These are phyloP conservation scores for Boletus tomentosulus DNA, from an alignment of 768 basidiomycete species.

Conservation along the genomic window DNA sequence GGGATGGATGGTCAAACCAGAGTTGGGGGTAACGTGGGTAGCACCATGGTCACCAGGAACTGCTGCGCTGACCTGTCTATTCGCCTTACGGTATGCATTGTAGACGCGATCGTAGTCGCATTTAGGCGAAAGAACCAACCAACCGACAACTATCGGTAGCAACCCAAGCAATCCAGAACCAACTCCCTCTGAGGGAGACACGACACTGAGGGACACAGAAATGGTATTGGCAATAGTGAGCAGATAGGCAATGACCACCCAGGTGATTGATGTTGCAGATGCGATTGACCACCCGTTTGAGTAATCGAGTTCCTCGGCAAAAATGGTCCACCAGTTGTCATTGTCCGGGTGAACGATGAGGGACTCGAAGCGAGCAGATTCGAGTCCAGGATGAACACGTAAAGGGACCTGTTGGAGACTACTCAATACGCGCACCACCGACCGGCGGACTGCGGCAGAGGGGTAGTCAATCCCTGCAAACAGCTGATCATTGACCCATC, in stretches of 20 bases:
- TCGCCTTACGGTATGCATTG: conserved; percentile 14
- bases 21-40: too few species aligned
- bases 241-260: conserved; percentile 42
- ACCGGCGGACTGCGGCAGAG: neutral
- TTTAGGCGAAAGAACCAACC: conserved; percentile 39
- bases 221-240: conserved; percentile 11
- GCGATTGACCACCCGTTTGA: conserved; percentile 39
- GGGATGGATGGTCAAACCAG: conserved; percentile 14
- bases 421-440: conserved; percentile 31
- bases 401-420: conserved; percentile 33
- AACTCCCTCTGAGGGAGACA: too few species aligned
- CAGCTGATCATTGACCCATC: conserved; percentile 14
- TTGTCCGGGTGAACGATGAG: conserved; percentile 41
- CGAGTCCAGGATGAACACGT: conserved; percentile 24
- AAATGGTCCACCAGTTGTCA: conserved; percentile 40
- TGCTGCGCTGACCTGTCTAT: too few species aligned
- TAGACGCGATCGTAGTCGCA: conserved; percentile 33
- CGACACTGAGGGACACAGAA: too few species aligned
- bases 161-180: conserved; percentile 44
- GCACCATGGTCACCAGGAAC: too few species aligned
- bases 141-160: conserved; percentile 37
- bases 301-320: conserved; percentile 30
- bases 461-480: neutral
- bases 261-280: conserved; percentile 36
- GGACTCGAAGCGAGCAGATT: too few species aligned